Evolutionary conservation across 495 filamentous ascomycete genomes (phyloP), one percentile per base, ranked within the genome.

Genomic region (Oleoguttula mirabilis): DNA sequence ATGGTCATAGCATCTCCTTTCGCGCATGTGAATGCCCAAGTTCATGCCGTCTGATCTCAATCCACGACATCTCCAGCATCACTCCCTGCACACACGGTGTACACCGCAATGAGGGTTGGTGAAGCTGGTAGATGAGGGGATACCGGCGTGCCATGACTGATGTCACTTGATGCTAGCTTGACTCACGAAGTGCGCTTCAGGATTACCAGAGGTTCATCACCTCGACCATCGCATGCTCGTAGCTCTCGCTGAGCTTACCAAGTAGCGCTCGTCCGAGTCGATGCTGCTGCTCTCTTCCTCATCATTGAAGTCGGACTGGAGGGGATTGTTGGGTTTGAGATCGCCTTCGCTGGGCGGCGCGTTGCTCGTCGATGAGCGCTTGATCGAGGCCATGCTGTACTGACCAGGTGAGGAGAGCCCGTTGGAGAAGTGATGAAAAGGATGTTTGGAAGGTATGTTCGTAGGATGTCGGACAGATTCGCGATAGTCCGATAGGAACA

Each of bases 1-100:
- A 45, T 43, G 32, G 51, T 57, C 51, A 57, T 52, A 55, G 52
- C 52, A 51, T 51, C 55, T 57, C 41, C 55, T 57, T 57, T 43
- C 55, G 55, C 55, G 55, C 55, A 57, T 54, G 43, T 52, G 39
- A 45, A 47, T 55, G 55, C 47, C 50, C 55, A 57, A 57, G 55
- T 57, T 57, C 55, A 49, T 48, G 55, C 55, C 52, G 55, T 57
- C 15, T 55, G 32, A 57, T 57, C 55, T 57, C 55, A 57, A 55
- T 37, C 51, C 37, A 33, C 45, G 22, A 22, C 51, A 24, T 21
- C 38, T 34, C 49, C 41, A 33, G 10, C 19, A 39, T 36, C 38
- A 45, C 28, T 51, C 48, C 28, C 48, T 21, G 10, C 19, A 19
- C 34, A 35, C 25, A n/a, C n/a, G n/a, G n/a, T n/a, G n/a, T n/a